Conservation (phyloP, 2,329 filamentous ascomycete genomes). For the Dactylellina sp. region DNA sequence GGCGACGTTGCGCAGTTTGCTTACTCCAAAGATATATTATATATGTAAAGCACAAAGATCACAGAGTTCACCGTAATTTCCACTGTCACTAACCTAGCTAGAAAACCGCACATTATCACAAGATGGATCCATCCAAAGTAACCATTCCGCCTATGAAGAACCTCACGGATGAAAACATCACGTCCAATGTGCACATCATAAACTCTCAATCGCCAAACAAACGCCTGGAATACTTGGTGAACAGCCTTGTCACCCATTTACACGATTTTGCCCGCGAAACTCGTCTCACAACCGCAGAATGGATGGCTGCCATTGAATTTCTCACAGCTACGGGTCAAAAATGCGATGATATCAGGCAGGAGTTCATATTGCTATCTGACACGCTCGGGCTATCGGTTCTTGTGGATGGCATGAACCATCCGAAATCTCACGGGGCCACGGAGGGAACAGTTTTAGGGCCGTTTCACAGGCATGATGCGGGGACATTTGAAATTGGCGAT, state of each 20-base stretch:
- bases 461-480: slow-evolving; percentile 84
- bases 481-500: slow-evolving; percentile 69
- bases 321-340: slow-evolving; percentile 79
- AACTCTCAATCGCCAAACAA: slow-evolving; percentile 76
- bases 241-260: slow-evolving; percentile 78
- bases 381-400: slow-evolving; percentile 82
- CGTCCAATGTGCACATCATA: slow-evolving; percentile 78
- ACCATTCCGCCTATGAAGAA: slow-evolving; percentile 72
- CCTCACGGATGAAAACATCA: slow-evolving; percentile 83
- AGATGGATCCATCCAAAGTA: slow-evolving; percentile 66
- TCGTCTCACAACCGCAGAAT: slow-evolving; percentile 79
- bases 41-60: no score
- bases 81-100: no score
- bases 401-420: slow-evolving; percentile 85
- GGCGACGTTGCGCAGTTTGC: no score
- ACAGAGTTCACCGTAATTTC: no score
- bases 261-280: slow-evolving; percentile 87
- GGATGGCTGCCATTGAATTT: slow-evolving; percentile 80
- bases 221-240: slow-evolving; percentile 70
- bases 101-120: background rate
- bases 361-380: slow-evolving; percentile 86
- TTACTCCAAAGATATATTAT: no score
- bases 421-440: slow-evolving; percentile 76
- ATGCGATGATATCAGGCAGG: slow-evolving; percentile 77
- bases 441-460: slow-evolving; percentile 85